Evolutionary conservation across 805 yeast species (phyloP).

Genomic region (Yamadazyma sp.): DNA sequence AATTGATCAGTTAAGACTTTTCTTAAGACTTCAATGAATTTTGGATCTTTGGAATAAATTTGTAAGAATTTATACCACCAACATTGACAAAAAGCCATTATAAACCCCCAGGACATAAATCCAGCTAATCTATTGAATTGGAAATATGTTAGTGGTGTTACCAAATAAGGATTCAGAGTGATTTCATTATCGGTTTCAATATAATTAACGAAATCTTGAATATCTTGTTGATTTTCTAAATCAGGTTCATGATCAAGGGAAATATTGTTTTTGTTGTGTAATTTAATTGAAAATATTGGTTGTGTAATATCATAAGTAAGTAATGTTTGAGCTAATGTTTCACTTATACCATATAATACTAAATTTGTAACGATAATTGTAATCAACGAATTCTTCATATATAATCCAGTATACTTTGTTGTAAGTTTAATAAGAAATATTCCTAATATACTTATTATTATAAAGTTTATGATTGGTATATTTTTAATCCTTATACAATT

Average conservation of each 20-base stretch:
- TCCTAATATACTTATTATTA: constrained; percentile 49
- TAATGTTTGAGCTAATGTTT: constrained; percentile 80
- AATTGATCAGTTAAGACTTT: constrained; percentile 89
- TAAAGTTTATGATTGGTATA: constrained; percentile 56
- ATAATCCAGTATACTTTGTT: constrained; percentile 55
- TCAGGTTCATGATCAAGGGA: constrained; percentile 15
- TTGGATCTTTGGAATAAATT: constrained; percentile 76
- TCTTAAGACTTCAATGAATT: constrained; percentile 79
- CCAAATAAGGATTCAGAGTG: constrained; percentile 9
- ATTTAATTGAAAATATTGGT: constrained; percentile 9
- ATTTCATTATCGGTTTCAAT: constrained; percentile 23
- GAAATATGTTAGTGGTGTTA: constrained; percentile 40
- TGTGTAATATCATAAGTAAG: constrained; percentile 23
- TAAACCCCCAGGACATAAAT: constrained; percentile 83
- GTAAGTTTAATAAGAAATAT: constrained; percentile 51
- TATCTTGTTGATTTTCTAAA: constrained; percentile 17
- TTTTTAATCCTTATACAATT: constrained; percentile 40
- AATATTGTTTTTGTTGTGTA: constrained; percentile 5
- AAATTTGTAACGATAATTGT: constrained; percentile 80
- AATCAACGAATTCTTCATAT: constrained; percentile 61
- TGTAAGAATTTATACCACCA: constrained; percentile 88
- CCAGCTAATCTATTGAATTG: constrained; percentile 70
- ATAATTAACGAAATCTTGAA: constrained; percentile 29
- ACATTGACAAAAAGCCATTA: constrained; percentile 78
- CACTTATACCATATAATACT: constrained; percentile 85